Evolutionary conservation across 768 basidiomycete species (phyloP).

Genomic region (Epithele typhae): DNA sequence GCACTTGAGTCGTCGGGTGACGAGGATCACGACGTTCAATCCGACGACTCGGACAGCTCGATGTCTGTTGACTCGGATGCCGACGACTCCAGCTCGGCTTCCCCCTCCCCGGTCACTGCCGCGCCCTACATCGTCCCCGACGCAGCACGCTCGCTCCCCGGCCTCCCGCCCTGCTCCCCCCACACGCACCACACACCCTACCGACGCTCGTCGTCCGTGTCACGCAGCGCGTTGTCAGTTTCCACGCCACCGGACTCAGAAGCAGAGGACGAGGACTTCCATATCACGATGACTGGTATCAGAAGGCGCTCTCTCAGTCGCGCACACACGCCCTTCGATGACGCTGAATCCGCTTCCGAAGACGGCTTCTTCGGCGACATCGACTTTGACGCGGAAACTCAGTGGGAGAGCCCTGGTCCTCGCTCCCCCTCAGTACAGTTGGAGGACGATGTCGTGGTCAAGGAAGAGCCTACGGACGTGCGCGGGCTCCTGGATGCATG

Average conservation of each 20-base stretch:
- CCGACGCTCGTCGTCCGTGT: constrained; percentile 58
- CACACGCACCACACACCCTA: background rate
- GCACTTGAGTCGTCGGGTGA: constrained; percentile 21
- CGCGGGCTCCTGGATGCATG: constrained; percentile 65
- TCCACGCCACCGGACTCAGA: constrained; percentile 72
- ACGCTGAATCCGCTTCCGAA: constrained; percentile 30
- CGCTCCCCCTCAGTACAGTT: constrained; percentile 55
- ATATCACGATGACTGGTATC: constrained; percentile 32
- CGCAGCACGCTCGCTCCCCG: constrained; percentile 28
- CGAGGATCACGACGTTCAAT: constrained; percentile 29
- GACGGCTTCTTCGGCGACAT: constrained; percentile 39
- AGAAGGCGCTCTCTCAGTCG: constrained; percentile 29
- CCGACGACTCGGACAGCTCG: constrained; percentile 30
- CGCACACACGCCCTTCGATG: constrained; percentile 10
- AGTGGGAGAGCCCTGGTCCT: constrained; percentile 59
- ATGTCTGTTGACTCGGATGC: constrained; percentile 45
- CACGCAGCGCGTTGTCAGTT: constrained; percentile 45
- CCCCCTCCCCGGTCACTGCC: background rate
- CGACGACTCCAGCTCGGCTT: constrained; percentile 5
- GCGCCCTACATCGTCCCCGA: background rate
- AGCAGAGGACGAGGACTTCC: constrained; percentile 49
- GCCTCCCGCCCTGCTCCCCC: constrained; percentile 23
- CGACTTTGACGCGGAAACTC: constrained; percentile 54
- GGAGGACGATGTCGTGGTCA: constrained; percentile 37
- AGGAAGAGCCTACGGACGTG: constrained; percentile 59